Percentiles rank a stretch among this genome's conserved stretches.
Conservation (phyloP, 805 yeast species). For the Maudiozyma pseudohumilis region DNA sequence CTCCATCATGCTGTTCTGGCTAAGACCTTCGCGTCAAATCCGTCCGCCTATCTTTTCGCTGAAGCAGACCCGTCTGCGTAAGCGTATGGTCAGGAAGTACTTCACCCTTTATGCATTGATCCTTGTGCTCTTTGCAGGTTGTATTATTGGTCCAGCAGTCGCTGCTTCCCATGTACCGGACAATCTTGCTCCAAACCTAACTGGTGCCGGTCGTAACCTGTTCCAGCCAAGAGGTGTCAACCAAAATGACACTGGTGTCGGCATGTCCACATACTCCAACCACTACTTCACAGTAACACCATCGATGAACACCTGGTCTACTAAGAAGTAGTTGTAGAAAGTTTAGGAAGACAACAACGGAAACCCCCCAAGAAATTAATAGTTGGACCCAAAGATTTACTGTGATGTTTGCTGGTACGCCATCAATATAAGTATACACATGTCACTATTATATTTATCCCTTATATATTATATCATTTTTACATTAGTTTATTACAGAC, state of each 20-base stretch:
- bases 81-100: slow-evolving; percentile 94
- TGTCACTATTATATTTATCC: slow-evolving; percentile 1
- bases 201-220: slow-evolving; percentile 48
- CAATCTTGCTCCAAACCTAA: slow-evolving; percentile 24
- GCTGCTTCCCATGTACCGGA: slow-evolving; percentile 50
- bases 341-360: too few species aligned
- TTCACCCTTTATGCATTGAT: slow-evolving; percentile 66
- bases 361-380: too few species aligned
- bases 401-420: too few species aligned
- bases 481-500: background rate
- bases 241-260: slow-evolving; percentile 73
- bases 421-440: too few species aligned
- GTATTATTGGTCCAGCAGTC: slow-evolving; percentile 87
- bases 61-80: slow-evolving; percentile 91
- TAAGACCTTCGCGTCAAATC: slow-evolving; percentile 90
- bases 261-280: slow-evolving; percentile 27
- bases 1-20: slow-evolving; percentile 96
- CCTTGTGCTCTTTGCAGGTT: slow-evolving; percentile 55
- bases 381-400: too few species aligned
- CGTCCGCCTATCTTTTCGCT: slow-evolving; percentile 95
- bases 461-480: background rate
- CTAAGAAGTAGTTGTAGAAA: slow-evolving; percentile 18
- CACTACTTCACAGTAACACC: slow-evolving; percentile 42
- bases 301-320: slow-evolving; percentile 43
- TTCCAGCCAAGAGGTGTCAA: slow-evolving; percentile 80